A percentile compares a stretch with the other conserved stretches of the same genome.
phyloP scores from a whole-genome alignment of 805 yeast species.

The Kregervanrija delftensis region DNA sequence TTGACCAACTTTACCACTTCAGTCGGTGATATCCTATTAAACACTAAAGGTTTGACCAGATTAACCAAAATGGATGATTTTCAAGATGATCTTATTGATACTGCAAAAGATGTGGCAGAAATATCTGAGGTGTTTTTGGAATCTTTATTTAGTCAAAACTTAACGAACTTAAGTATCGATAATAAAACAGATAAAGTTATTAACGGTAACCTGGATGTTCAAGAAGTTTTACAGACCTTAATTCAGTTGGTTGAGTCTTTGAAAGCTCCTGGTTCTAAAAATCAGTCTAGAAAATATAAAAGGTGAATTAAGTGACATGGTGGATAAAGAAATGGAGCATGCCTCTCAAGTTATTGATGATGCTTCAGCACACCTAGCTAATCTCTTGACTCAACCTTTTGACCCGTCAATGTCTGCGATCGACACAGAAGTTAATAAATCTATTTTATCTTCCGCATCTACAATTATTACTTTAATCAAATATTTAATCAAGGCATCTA shows the following conservation, averaged over 20 bases:
- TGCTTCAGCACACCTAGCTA: constrained; percentile 56
- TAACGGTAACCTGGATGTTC: constrained; percentile 67
- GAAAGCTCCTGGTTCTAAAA: constrained; percentile 26
- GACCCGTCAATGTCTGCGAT: constrained; percentile 48
- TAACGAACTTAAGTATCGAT: constrained; percentile 47
- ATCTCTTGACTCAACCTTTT: constrained; percentile 40
- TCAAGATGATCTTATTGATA: constrained; percentile 41
- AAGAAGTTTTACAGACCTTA: constrained; percentile 58
- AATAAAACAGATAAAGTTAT: constrained; percentile 74
- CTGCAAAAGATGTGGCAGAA: constrained; percentile 52
- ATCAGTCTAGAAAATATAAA: constrained; percentile 19
- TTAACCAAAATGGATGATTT: constrained; percentile 42
- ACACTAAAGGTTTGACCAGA: constrained; percentile 63
- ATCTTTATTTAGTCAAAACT: constrained; percentile 45
- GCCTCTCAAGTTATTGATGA: constrained; percentile 65
- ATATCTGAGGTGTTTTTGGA: constrained; percentile 57
- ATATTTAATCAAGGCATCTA: constrained; percentile 63
- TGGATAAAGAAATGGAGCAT: constrained; percentile 63
- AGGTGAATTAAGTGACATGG: constrained; percentile 62
- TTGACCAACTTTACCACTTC: constrained; percentile 58
- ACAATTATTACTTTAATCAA: constrained; percentile 77
- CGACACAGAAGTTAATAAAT: constrained; percentile 66
- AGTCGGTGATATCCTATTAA: constrained; percentile 54
- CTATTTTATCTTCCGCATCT: constrained; percentile 69
- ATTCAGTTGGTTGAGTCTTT: constrained; percentile 50